A percentile compares a stretch with the other conserved stretches of the same genome.
These are phyloP conservation scores for Panicum hallii DNA, from an alignment of 202 grass and related monocot species.

Conservation along the genomic window DNA sequence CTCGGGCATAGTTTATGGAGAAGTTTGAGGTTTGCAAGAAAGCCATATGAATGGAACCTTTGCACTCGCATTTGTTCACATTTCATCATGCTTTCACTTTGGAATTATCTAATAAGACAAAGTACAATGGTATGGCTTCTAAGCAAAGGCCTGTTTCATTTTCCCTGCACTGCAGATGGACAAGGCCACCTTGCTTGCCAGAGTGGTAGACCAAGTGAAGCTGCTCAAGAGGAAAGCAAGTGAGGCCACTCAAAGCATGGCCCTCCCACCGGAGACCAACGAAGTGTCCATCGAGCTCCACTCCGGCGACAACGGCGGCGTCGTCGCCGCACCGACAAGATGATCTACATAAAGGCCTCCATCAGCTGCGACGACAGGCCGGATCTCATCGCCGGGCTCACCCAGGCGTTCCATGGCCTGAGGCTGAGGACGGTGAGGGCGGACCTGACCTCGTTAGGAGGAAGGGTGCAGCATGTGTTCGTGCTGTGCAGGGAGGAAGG, in stretches of 20 bases:
- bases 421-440: conserved; percentile 51
- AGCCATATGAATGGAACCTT: conserved; percentile 24
- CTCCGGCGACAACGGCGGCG: neutral
- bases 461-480: conserved; percentile 57
- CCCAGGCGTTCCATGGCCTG: conserved; percentile 46
- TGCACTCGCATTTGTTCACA: conserved; percentile 32
- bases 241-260: conserved; percentile 36
- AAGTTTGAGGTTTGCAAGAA: conserved; percentile 24
- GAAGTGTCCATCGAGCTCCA: conserved; percentile 50
- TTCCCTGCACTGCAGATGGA: conserved; percentile 60
- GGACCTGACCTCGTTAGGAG: conserved; percentile 47
- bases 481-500: conserved; percentile 40
- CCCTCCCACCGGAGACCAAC: conserved; percentile 49
- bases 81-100: conserved; percentile 7
- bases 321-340: neutral
- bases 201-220: conserved; percentile 72
- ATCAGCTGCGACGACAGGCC: conserved; percentile 58
- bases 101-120: conserved; percentile 1
- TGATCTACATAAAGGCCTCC: conserved; percentile 47
- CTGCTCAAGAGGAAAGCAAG: conserved; percentile 56
- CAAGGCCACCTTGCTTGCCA: conserved; percentile 66
- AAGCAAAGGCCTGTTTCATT: neutral
- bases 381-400: conserved; percentile 46
- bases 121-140: conserved; percentile 4
- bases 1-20: neutral